phyloP scores from a whole-genome alignment of 345 rosid genomes.

The Isatis tinctoria region DNA sequence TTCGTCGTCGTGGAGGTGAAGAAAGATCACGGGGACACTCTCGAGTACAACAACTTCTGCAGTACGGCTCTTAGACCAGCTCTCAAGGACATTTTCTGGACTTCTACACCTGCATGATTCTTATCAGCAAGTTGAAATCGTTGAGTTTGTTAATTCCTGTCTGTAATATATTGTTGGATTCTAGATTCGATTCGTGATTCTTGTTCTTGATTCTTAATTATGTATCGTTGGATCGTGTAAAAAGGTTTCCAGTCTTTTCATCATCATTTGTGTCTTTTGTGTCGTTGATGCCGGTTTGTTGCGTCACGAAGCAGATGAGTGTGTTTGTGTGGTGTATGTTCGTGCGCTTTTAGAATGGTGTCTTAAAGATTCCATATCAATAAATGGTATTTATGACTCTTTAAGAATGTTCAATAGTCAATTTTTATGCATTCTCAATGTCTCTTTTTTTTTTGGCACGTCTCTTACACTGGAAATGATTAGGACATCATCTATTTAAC shows the following conservation, averaged over 20 bases:
- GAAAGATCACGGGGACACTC: slow-evolving; percentile 82
- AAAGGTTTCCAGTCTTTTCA: neutral
- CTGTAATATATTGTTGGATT: neutral
- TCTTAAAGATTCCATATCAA: slow-evolving; percentile 11
- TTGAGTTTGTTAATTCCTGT: neutral
- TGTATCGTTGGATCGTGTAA: neutral
- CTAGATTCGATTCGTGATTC: slow-evolving; percentile 18
- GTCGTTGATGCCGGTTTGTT: slow-evolving; percentile 16
- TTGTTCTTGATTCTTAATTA: slow-evolving; percentile 22
- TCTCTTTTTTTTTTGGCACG: slow-evolving; percentile 5
- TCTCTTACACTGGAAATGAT: slow-evolving; percentile 13
- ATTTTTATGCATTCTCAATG: neutral
- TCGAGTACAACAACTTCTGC: slow-evolving; percentile 90
- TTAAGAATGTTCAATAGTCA: slow-evolving; percentile 23
- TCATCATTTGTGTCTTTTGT: neutral
- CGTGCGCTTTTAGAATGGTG: slow-evolving; percentile 8
- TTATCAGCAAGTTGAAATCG: neutral
- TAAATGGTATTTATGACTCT: slow-evolving; percentile 14
- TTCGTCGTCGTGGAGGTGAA: slow-evolving; percentile 82
- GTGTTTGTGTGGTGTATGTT: slow-evolving; percentile 3
- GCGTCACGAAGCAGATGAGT: slow-evolving; percentile 15
- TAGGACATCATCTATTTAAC: neutral
- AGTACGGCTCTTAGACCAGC: slow-evolving; percentile 83
- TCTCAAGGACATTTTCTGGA: slow-evolving; percentile 87
- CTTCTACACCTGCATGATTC: slow-evolving; percentile 45